phyloP scores from a whole-genome alignment of 805 yeast genomes.

The Priceomyces carsonii region DNA sequence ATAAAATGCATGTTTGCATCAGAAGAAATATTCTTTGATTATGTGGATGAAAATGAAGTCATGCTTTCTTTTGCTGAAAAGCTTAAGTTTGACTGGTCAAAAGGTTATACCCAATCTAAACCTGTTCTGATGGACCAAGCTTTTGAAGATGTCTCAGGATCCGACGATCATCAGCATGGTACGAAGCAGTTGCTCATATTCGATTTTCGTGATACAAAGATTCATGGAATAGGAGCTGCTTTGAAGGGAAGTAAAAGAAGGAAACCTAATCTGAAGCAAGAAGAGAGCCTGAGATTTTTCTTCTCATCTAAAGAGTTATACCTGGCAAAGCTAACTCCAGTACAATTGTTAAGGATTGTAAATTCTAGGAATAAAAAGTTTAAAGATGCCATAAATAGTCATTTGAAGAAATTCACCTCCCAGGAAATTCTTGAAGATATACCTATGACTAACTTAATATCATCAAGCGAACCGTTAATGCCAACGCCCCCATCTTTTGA shows the following conservation, averaged over 20 bases:
- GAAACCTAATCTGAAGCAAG: slow-evolving; percentile 9
- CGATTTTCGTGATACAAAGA: slow-evolving; percentile 72
- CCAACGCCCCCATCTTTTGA: slow-evolving; percentile 52
- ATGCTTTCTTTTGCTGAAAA: slow-evolving; percentile 44
- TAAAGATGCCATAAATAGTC: slow-evolving; percentile 14
- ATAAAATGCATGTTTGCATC: slow-evolving; percentile 64
- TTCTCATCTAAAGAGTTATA: slow-evolving; percentile 42
- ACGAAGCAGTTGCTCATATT: slow-evolving; percentile 64
- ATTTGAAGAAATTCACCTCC: slow-evolving; percentile 21
- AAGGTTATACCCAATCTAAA: slow-evolving; percentile 35
- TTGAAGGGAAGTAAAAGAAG: slow-evolving; percentile 20
- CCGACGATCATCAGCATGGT: slow-evolving; percentile 22
- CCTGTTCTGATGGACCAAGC: slow-evolving; percentile 46
- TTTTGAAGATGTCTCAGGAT: slow-evolving; percentile 56
- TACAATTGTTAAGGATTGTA: slow-evolving; percentile 62
- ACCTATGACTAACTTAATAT: slow-evolving; percentile 43
- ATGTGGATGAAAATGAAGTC: slow-evolving; percentile 76
- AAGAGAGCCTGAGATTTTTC: slow-evolving; percentile 23
- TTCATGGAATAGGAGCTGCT: slow-evolving; percentile 45
- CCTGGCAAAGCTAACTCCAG: slow-evolving; percentile 52
- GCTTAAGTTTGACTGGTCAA: slow-evolving; percentile 35
- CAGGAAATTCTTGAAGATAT: slow-evolving; percentile 26
- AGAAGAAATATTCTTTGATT: slow-evolving; percentile 65
- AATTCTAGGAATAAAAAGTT: slow-evolving; percentile 58
- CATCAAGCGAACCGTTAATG: slow-evolving; percentile 32